Percentiles rank a stretch among this genome's conserved stretches.
Conservation (phyloP, 306 rosid species). For the Cucurbita argyrosperma region DNA sequence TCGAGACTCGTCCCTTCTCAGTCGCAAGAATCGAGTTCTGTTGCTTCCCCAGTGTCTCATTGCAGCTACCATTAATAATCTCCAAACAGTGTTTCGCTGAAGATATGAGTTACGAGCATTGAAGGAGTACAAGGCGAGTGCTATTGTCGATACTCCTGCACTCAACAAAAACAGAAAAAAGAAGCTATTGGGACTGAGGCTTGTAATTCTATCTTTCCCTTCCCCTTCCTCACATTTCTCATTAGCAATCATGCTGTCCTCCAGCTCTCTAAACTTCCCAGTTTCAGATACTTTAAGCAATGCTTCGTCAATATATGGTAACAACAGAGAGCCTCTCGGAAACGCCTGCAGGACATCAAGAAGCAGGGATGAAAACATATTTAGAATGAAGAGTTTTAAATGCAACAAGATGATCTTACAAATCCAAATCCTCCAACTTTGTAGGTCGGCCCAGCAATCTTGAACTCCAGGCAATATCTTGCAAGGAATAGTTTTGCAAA, state of each 20-base stretch:
- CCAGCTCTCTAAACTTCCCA: constrained; percentile 14
- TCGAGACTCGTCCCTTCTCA: constrained; percentile 8
- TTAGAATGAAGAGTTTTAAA: neutral
- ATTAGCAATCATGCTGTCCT: constrained; percentile 22
- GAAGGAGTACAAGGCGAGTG: constrained; percentile 18
- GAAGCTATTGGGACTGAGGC: constrained; percentile 30
- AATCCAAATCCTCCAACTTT: constrained; percentile 37
- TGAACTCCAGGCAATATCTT: constrained; percentile 22
- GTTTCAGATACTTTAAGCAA: constrained; percentile 17
- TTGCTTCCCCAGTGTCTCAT: constrained; percentile 13
- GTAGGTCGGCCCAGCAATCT: constrained; percentile 18
- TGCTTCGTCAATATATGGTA: constrained; percentile 18
- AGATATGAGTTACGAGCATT: neutral
- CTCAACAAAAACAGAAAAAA: constrained; percentile 21
- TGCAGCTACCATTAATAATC: constrained; percentile 5
- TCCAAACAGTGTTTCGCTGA: constrained; percentile 7
- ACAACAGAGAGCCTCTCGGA: constrained; percentile 19
- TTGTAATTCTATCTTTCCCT: neutral
- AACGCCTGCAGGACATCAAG: constrained; percentile 16
- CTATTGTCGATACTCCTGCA: constrained; percentile 25
- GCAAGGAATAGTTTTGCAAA: constrained; percentile 31
- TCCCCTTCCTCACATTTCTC: constrained; percentile 14
- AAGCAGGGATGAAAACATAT: neutral
- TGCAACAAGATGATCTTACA: neutral
- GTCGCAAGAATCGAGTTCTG: constrained; percentile 13